Evolutionary conservation across 345 rosid species (phyloP).

Genomic region (Acer saccharum): DNA sequence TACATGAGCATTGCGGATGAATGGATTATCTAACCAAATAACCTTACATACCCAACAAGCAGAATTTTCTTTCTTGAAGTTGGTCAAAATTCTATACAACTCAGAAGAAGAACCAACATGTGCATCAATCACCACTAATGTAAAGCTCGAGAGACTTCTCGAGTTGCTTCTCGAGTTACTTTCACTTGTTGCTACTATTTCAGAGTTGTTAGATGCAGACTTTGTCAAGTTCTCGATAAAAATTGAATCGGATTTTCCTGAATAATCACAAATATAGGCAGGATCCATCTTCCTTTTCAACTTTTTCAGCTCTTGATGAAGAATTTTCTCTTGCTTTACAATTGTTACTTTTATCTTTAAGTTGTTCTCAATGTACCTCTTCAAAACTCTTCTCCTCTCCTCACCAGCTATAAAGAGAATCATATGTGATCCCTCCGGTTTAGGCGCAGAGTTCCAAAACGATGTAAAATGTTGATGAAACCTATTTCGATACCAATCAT

Average conservation of each 20-base stretch:
- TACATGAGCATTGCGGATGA: background rate
- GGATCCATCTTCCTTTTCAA: constrained; percentile 27
- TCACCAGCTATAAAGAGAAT: constrained; percentile 30
- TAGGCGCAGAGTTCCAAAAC: constrained; percentile 23
- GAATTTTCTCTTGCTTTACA: constrained; percentile 20
- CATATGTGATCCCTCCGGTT: constrained; percentile 35
- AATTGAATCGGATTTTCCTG: constrained; percentile 19
- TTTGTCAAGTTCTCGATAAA: constrained; percentile 7
- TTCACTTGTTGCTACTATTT: constrained; percentile 9
- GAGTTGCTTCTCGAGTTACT: constrained; percentile 22
- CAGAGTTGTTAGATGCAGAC: constrained; percentile 17
- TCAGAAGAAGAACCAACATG: constrained; percentile 11
- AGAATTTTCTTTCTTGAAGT: constrained; percentile 26
- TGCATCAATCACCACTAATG: constrained; percentile 31
- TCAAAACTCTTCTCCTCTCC: constrained; percentile 32
- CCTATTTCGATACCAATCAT: constrained; percentile 21
- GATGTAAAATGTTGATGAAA: constrained; percentile 25
- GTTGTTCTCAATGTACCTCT: constrained; percentile 35
- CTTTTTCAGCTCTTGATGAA: constrained; percentile 23
- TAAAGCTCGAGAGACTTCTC: constrained; percentile 19
- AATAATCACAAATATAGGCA: background rate
- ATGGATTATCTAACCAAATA: constrained; percentile 32
- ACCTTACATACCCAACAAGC: constrained; percentile 23
- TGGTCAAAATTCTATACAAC: constrained; percentile 7
- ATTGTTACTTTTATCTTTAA: constrained; percentile 34